phyloP scores from a whole-genome alignment of 208 protist species.

The Trypanosoma grayi region DNA sequence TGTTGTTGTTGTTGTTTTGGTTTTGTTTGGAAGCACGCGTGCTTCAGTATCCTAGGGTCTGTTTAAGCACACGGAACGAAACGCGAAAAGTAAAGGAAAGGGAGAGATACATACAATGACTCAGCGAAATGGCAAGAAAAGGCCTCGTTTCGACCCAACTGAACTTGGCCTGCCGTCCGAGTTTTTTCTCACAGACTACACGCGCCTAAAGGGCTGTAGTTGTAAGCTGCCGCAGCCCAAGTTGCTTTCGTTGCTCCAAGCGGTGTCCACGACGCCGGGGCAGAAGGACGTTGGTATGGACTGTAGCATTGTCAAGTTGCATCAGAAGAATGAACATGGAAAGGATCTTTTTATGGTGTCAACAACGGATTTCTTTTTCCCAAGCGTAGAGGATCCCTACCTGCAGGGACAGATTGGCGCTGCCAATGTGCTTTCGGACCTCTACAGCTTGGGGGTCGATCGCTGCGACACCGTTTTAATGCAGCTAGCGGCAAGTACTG shows the following conservation, averaged over 20 bases:
- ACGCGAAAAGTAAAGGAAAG: no score
- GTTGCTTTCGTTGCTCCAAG: conserved; percentile 81
- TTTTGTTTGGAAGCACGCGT: no score
- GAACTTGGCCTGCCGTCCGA: conserved; percentile 70
- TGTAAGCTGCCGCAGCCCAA: conserved; percentile 94
- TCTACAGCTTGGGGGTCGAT: conserved; percentile 95
- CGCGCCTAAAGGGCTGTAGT: conserved; percentile 89
- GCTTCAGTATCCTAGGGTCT: no score
- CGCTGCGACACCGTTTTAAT: conserved; percentile 96
- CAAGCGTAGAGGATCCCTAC: conserved; percentile 95
- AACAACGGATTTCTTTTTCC: conserved; percentile 98
- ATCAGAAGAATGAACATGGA: conserved; percentile 39
- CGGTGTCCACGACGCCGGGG: conserved; percentile 61
- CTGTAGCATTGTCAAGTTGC: conserved; percentile 91
- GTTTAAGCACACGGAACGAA: no score
- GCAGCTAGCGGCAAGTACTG: conserved; percentile 90
- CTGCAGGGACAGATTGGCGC: conserved; percentile 93
- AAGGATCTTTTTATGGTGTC: conserved; percentile 86
- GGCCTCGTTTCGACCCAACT: conserved; percentile 67
- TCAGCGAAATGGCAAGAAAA: conserved; percentile 25
- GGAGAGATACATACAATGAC: conserved; percentile 9
- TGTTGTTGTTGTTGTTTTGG: no score
- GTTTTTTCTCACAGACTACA: conserved; percentile 90
- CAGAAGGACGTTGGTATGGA: conserved; percentile 87
- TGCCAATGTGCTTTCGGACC: conserved; percentile 96